These are phyloP conservation scores for Penicillium canariense DNA, from an alignment of 495 filamentous ascomycete genomes.

Conservation along the genomic window DNA sequence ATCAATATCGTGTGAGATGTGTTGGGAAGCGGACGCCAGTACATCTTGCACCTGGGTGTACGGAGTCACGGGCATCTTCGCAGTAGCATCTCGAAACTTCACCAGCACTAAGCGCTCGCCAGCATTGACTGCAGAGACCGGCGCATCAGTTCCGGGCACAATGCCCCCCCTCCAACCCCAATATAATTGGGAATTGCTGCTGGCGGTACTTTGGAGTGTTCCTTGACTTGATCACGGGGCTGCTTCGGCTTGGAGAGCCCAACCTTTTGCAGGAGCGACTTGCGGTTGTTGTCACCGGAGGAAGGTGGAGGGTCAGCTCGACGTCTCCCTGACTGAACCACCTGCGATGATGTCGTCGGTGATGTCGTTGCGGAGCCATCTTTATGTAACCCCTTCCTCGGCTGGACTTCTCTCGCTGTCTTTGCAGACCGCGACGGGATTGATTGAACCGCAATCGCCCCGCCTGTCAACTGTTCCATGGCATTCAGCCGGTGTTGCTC, in stretches of 20 bases:
- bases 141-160: constrained; percentile 72
- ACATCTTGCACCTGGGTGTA: constrained; percentile 75
- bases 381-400: not conserved
- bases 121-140: constrained; percentile 79
- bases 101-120: constrained; percentile 71
- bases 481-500: constrained; percentile 39
- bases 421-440: constrained; percentile 8
- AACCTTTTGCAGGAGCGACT: constrained; percentile 29
- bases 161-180: constrained; percentile 44
- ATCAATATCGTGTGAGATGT: constrained; percentile 57
- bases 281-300: constrained; percentile 13
- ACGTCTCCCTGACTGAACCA: not conserved
- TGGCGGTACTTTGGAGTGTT: constrained; percentile 3
- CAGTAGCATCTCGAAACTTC: constrained; percentile 58
- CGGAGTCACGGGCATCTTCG: constrained; percentile 65
- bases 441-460: constrained; percentile 16
- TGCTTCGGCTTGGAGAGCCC: constrained; percentile 8
- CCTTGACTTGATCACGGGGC: constrained; percentile 14
- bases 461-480: constrained; percentile 39
- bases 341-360: not conserved
- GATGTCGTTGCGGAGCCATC: not conserved
- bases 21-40: constrained; percentile 55
- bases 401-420: constrained; percentile 9
- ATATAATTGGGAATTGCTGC: constrained; percentile 19
- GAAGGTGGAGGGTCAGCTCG: not conserved